Evolutionary conservation across 306 rosid species (phyloP).

Genomic region (Sicyos baderoa): DNA sequence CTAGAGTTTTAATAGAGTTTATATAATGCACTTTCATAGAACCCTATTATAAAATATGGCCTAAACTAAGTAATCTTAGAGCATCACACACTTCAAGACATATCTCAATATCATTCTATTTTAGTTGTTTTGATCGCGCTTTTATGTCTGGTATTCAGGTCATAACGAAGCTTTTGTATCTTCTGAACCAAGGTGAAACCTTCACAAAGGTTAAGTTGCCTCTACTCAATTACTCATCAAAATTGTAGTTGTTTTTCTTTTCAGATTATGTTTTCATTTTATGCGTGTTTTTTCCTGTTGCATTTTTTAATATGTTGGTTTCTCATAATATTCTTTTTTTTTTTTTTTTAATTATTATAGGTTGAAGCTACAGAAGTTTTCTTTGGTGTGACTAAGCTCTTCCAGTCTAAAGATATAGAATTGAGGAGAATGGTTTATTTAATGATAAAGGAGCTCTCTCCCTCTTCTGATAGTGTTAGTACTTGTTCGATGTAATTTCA

Average conservation of each 20-base stretch:
- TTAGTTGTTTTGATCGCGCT: conserved; percentile 16
- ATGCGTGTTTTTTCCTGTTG: too few relatives aligned
- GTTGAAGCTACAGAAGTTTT: conserved; percentile 96
- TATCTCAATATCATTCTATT: not conserved
- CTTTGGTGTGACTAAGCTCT: conserved; percentile 93
- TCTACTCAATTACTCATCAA: conserved; percentile 12
- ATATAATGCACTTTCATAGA: too few relatives aligned
- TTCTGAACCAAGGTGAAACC: conserved; percentile 85
- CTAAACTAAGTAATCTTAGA: too few relatives aligned
- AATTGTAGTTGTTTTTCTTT: not conserved
- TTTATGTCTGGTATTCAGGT: conserved; percentile 42
- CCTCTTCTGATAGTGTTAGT: conserved; percentile 84
- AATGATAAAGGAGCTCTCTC: conserved; percentile 89
- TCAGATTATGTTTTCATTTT: not conserved
- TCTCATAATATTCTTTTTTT: not conserved
- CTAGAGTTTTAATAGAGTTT: too few relatives aligned
- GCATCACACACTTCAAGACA: too few relatives aligned
- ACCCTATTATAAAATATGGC: too few relatives aligned
- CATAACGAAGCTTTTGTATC: conserved; percentile 86
- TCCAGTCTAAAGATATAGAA: conserved; percentile 87
- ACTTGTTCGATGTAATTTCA: conserved; percentile 15
- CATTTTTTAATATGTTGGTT: not conserved
- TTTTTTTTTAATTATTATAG: conserved; percentile 28
- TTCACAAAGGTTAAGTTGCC: conserved; percentile 69
- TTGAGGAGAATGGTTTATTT: conserved; percentile 98